Percentiles rank a stretch among this genome's conserved stretches.
Conservation (phyloP, 805 yeast species). For the Phaffomyces opuntiae region DNA sequence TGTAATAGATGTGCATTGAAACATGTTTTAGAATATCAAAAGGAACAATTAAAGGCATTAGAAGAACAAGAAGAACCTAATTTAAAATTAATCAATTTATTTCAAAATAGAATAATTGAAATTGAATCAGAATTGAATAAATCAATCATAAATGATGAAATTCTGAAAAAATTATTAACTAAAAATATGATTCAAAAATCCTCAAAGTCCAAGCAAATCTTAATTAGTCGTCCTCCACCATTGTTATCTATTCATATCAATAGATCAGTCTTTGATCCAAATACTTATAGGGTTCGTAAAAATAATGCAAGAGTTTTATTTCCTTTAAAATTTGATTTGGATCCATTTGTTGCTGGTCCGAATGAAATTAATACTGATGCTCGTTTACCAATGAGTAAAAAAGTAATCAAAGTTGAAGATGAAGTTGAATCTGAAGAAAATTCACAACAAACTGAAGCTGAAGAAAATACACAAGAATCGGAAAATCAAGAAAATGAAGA, state of each 20-base stretch:
- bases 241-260: slow-evolving; percentile 81
- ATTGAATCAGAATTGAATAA: slow-evolving; percentile 49
- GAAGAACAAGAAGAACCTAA: slow-evolving; percentile 15
- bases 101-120: slow-evolving; percentile 39
- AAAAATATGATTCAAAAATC: slow-evolving; percentile 68
- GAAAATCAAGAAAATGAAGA: not conserved
- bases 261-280: slow-evolving; percentile 87
- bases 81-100: slow-evolving; percentile 27
- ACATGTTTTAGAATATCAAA: slow-evolving; percentile 48
- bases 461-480: not conserved
- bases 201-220: slow-evolving; percentile 77
- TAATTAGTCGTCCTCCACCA: slow-evolving; percentile 76
- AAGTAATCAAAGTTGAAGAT: slow-evolving; percentile 17
- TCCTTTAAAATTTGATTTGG: slow-evolving; percentile 60
- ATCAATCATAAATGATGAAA: slow-evolving; percentile 73
- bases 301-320: slow-evolving; percentile 78
- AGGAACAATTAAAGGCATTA: slow-evolving; percentile 28
- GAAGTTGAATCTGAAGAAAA: slow-evolving; percentile 5
- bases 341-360: slow-evolving; percentile 63
- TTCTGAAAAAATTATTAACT: slow-evolving; percentile 65
- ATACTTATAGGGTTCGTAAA: slow-evolving; percentile 75
- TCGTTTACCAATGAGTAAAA: slow-evolving; percentile 58
- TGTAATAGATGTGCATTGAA: slow-evolving; percentile 86
- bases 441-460: slow-evolving; percentile 1
- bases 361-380: slow-evolving; percentile 75